Conservation (phyloP, 2,329 filamentous ascomycete species). For the Acarospora socialis region DNA sequence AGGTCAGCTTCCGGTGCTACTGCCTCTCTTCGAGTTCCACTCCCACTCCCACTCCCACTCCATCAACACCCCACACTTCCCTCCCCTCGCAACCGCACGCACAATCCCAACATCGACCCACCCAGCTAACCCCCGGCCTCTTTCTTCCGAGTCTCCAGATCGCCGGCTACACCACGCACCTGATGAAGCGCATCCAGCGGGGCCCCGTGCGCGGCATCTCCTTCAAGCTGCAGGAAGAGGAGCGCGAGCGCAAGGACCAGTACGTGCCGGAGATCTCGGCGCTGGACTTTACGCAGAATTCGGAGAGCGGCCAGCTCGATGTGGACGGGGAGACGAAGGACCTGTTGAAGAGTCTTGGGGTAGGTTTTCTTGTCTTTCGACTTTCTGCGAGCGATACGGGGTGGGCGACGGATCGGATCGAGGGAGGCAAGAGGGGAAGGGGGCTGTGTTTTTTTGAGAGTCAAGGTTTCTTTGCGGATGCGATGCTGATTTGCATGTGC, state of each 20-base stretch:
- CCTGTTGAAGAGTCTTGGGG: slow-evolving; percentile 93
- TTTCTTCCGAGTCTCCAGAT: slow-evolving; percentile 58
- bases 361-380: slow-evolving; percentile 42
- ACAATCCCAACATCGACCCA: slow-evolving; percentile 1
- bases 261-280: slow-evolving; percentile 98
- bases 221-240: slow-evolving; percentile 99
- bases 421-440: no score
- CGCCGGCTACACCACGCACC: slow-evolving; percentile 93
- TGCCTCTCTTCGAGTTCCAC: neutral
- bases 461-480: slow-evolving; percentile 19
- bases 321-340: slow-evolving; percentile 98
- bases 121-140: neutral
- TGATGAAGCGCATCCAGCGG: slow-evolving; percentile 99
- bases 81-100: neutral
- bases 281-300: slow-evolving; percentile 92
- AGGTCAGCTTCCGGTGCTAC: slow-evolving; percentile 48
- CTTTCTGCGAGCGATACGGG: slow-evolving; percentile 1
- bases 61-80: slow-evolving; percentile 2
- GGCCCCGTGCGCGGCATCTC: slow-evolving; percentile 99
- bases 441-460: no score
- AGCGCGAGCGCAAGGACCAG: slow-evolving; percentile 99
- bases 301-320: slow-evolving; percentile 84
- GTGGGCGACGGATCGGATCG: no score
- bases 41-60: neutral
- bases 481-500: slow-evolving; percentile 9